These are phyloP conservation scores for Solanum dulcamara DNA, from an alignment of 257 asterid species.

Conservation along the genomic window DNA sequence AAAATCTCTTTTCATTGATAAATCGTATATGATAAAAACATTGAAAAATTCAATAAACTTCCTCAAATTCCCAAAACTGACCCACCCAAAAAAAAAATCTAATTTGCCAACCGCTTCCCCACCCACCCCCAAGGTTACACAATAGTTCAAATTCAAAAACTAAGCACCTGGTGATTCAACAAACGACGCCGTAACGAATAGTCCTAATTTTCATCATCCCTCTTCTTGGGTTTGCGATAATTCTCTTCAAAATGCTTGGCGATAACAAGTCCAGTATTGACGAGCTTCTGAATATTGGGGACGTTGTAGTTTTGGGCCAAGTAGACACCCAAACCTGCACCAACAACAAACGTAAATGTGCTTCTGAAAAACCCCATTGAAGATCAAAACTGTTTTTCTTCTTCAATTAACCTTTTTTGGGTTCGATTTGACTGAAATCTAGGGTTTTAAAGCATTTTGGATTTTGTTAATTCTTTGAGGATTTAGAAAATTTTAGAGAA, in stretches of 20 bases:
- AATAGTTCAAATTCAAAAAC: background rate
- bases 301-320: constrained; percentile 81
- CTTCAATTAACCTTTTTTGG: background rate
- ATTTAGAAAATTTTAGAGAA: background rate
- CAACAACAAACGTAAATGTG: constrained; percentile 43
- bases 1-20: background rate
- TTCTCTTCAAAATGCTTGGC: constrained; percentile 61
- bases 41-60: background rate
- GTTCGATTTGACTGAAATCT: background rate
- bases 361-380: constrained; percentile 31
- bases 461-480: background rate
- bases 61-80: background rate
- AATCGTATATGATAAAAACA: background rate
- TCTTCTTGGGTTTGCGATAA: constrained; percentile 65
- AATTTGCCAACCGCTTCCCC: background rate
- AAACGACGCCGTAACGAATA: background rate
- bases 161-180: background rate
- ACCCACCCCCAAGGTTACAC: background rate
- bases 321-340: constrained; percentile 55
- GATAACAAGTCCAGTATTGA: constrained; percentile 34
- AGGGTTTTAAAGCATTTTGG: background rate
- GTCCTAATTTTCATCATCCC: constrained; percentile 26
- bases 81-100: background rate
- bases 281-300: constrained; percentile 52
- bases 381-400: background rate